These are phyloP conservation scores for Arthroderma uncinatum DNA, from an alignment of 2,329 filamentous ascomycete genomes.

Conservation along the genomic window DNA sequence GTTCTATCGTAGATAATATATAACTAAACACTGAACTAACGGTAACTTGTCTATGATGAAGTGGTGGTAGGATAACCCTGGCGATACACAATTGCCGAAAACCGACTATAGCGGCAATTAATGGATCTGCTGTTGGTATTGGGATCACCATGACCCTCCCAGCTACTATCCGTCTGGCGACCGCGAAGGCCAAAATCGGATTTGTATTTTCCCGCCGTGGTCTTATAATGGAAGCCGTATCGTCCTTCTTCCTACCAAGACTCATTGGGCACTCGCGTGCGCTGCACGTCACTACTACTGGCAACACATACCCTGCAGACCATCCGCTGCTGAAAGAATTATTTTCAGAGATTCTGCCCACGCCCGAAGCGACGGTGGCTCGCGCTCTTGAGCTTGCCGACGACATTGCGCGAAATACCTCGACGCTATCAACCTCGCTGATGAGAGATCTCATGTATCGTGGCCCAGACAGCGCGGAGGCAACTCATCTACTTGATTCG, in stretches of 20 bases:
- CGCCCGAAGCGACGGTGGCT: conserved; percentile 49
- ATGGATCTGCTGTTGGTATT: conserved; percentile 47
- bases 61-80: conserved; percentile 37
- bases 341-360: conserved; percentile 54
- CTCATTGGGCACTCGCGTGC: conserved; percentile 56
- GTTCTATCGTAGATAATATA: neutral
- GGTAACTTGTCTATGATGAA: neutral
- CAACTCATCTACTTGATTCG: conserved; percentile 56
- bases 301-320: conserved; percentile 47
- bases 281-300: conserved; percentile 56
- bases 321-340: conserved; percentile 44
- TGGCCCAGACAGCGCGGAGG: conserved; percentile 48
- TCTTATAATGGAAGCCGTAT: conserved; percentile 60
- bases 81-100: conserved; percentile 49
- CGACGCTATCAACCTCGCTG: conserved; percentile 50
- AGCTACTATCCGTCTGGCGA: conserved; percentile 47
- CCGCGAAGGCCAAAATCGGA: conserved; percentile 53
- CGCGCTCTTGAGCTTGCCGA: conserved; percentile 55
- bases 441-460: conserved; percentile 62
- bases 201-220: conserved; percentile 64
- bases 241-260: conserved; percentile 59
- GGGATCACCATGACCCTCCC: conserved; percentile 51
- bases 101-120: conserved; percentile 45
- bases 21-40: neutral
- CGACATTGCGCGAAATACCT: conserved; percentile 57